Percentiles rank a stretch among this genome's conserved stretches.
phyloP scores from a whole-genome alignment of 768 basidiomycete genomes.

The Pisolithus tinctorius region DNA sequence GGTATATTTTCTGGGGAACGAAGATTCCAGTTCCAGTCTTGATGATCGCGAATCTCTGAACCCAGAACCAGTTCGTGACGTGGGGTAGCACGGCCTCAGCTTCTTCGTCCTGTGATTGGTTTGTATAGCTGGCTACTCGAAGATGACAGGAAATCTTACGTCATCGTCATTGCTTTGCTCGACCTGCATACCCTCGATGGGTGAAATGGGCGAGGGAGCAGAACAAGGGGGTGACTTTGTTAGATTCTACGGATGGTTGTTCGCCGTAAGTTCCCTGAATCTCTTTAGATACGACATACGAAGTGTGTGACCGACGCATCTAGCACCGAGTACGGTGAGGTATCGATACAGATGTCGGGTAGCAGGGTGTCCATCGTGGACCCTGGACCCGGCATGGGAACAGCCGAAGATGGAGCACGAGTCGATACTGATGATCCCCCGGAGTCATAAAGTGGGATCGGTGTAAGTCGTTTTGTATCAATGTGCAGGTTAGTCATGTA shows the following conservation, averaged over 20 bases:
- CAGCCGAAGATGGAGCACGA: neutral
- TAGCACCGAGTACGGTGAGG: neutral
- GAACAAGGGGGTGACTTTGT: neutral
- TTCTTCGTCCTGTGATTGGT: slow-evolving; percentile 12
- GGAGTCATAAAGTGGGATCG: neutral
- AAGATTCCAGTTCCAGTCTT: slow-evolving; percentile 38
- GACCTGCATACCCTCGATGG: neutral
- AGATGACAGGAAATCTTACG: slow-evolving; percentile 7
- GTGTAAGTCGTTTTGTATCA: slow-evolving; percentile 10
- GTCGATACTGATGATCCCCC: neutral
- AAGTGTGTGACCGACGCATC: too few relatives aligned
- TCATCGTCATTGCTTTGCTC: neutral
- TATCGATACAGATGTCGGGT: neutral
- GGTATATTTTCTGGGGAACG: slow-evolving; percentile 66
- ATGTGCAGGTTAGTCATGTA: slow-evolving; percentile 14
- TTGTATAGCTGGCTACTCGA: neutral
- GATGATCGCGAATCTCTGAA: slow-evolving; percentile 8
- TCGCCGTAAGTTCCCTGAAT: neutral
- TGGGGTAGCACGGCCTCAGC: slow-evolving; percentile 19
- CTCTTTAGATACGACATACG: neutral
- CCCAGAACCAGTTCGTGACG: slow-evolving; percentile 21
- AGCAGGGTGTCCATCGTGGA: neutral
- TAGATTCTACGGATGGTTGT: neutral
- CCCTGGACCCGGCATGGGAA: neutral
- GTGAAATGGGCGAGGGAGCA: neutral